Evolutionary conservation across 202 grass and related monocot genomes (phyloP).

Genomic region (Carex arenaria): DNA sequence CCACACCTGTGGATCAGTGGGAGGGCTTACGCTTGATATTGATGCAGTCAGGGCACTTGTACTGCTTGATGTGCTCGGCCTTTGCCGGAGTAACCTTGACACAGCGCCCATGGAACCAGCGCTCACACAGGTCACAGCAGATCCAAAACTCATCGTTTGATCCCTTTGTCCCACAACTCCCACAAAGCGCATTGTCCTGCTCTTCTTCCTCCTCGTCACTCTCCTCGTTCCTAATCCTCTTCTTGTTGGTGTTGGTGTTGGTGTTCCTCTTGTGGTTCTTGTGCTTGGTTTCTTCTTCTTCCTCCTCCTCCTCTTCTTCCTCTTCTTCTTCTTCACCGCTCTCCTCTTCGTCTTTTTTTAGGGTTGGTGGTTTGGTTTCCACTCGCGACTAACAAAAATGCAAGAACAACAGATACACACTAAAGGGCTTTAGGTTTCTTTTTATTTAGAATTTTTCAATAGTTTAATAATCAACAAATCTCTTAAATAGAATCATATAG

Average conservation of each 20-base stretch:
- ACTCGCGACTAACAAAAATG: constrained; percentile 38
- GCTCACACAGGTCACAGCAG: constrained; percentile 83
- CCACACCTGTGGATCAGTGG: constrained; percentile 22
- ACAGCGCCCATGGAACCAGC: constrained; percentile 92
- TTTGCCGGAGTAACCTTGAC: constrained; percentile 88
- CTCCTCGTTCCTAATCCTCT: constrained; percentile 25
- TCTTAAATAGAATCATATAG: not conserved
- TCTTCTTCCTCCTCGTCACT: constrained; percentile 61
- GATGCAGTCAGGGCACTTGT: constrained; percentile 89
- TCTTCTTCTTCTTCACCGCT: constrained; percentile 53
- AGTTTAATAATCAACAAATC: not conserved
- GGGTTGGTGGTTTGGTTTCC: constrained; percentile 49
- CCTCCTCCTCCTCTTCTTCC: constrained; percentile 56
- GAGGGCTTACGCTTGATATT: constrained; percentile 59
- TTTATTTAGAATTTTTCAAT: not conserved
- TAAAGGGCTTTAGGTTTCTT: not conserved
- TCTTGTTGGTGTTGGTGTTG: not conserved
- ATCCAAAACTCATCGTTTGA: constrained; percentile 94
- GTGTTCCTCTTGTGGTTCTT: constrained; percentile 19
- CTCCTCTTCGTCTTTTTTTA: constrained; percentile 66
- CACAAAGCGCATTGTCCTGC: constrained; percentile 78
- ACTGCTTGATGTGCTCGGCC: constrained; percentile 99
- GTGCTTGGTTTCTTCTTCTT: constrained; percentile 19
- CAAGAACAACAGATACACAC: not conserved
- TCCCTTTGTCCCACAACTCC: constrained; percentile 75